Evolutionary conservation across 441 rosid genomes (phyloP).

Genomic region (Populus hybrid): DNA sequence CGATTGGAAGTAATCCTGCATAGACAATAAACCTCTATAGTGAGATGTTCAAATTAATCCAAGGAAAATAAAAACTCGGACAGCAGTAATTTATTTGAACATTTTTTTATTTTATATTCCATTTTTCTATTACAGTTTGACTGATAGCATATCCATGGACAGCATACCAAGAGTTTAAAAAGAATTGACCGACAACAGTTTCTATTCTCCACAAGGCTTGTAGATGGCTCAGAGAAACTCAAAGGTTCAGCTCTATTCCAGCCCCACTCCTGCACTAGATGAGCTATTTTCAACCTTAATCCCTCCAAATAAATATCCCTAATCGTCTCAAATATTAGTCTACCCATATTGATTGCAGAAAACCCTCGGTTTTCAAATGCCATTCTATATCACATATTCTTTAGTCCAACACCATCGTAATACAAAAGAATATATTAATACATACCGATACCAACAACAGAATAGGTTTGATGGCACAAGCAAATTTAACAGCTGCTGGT

Average conservation of each 20-base stretch:
- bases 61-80: neutral
- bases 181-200: neutral
- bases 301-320: neutral
- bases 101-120: neutral
- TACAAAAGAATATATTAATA: neutral
- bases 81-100: neutral
- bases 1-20: constrained; percentile 75
- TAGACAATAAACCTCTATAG: constrained; percentile 12
- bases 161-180: neutral
- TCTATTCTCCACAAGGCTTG: neutral
- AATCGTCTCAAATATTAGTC: neutral
- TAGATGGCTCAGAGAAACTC: neutral
- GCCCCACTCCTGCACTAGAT: neutral
- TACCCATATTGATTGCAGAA: neutral
- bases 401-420: constrained; percentile 4
- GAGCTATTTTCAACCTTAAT: too few relatives aligned
- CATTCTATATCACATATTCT: neutral
- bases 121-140: neutral
- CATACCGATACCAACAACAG: neutral
- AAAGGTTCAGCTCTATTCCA: neutral
- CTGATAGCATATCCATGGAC: neutral
- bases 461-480: neutral
- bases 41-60: constrained; percentile 2
- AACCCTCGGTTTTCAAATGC: neutral
- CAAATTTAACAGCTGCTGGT: neutral